Base-by-base conservation (phyloP, 2,329 filamentous ascomycete species). In the Parastagonospora nodorum region DNA sequence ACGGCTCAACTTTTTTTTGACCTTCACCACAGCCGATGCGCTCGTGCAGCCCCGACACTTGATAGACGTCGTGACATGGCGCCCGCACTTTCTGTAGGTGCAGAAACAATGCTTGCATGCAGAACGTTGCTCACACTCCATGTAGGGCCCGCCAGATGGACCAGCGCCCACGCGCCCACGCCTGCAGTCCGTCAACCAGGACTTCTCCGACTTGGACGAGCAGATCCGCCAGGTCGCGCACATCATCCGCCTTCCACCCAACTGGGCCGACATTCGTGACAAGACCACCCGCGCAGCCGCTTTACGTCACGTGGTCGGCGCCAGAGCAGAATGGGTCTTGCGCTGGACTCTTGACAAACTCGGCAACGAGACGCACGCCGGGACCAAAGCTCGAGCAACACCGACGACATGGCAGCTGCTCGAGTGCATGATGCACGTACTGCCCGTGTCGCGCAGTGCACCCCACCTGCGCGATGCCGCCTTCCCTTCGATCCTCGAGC, bases 391-490 rank as follows among this genome's bases (percentile, higher is more conserved):
- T 45, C 76, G 78, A 43, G 67, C 73, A 30, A 75, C 77, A 36
- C 56, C 69, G n/a, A 63, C 64, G 39, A 74, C 77, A 28, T 86
- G 83, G 88, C 78, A 76, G 28, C 80, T 91, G 31, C 69, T 92
- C 19, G 77, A 78, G 38, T 81, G 80, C 51, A 77, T 88, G 41
- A 80, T 90, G 46, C 76, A 80, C 42, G 76, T 84, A n/a, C 83
- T 93, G 14, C 87, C 89, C 0, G 76, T 85, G 0, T 86, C 88
- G 39, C 86, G 84, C 9, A 78, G 90, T 19, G 88, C 89, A 8
- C 85, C 86, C 50, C 85, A 88, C 4, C 79, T 96, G 6, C 85
- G 84, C 16, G 86, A 92, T 50, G 80, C 87, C 49, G 82, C 84
- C 39, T 90, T 95, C 45, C 74, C 89, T 30, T 73, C 75, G 1